Evolutionary conservation across 2,329 filamentous ascomycete species (phyloP).

Genomic region (Monosporascus sp.): DNA sequence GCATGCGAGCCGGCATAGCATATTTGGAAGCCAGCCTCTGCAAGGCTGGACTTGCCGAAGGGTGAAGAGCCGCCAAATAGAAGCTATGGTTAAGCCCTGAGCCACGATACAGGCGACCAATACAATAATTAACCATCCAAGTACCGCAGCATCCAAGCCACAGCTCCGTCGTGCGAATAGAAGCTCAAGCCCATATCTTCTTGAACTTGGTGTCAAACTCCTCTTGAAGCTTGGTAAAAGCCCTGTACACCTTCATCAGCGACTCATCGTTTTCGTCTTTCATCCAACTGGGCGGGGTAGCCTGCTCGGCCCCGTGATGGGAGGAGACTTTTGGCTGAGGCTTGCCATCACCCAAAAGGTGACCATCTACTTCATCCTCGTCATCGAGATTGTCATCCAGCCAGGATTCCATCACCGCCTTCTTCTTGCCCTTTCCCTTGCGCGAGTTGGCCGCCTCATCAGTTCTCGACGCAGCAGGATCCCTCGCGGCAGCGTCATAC

Average conservation of each 20-base stretch:
- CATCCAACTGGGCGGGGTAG: conserved; percentile 4
- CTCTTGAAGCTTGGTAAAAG: conserved; percentile 51
- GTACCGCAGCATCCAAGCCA: too few relatives aligned
- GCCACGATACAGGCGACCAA: too few relatives aligned
- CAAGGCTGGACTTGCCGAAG: too few relatives aligned
- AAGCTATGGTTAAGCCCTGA: too few relatives aligned
- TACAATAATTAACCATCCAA: too few relatives aligned
- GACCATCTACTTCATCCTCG: conserved; percentile 16
- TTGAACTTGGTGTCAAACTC: conserved; percentile 62
- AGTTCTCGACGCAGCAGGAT: conserved; percentile 19
- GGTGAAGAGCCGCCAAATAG: too few relatives aligned
- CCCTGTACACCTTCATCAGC: conserved; percentile 51
- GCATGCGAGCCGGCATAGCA: too few relatives aligned
- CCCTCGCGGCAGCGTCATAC: conserved; percentile 26
- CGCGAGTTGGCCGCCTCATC: not conserved
- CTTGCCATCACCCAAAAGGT: not conserved
- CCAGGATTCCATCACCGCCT: conserved; percentile 45
- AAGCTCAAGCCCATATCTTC: conserved; percentile 50
- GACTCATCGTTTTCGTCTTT: conserved; percentile 35
- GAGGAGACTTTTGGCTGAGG: not conserved
- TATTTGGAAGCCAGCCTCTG: too few relatives aligned
- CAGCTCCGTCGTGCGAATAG: not conserved
- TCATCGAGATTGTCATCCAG: conserved; percentile 34
- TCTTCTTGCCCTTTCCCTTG: conserved; percentile 34
- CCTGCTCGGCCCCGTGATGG: not conserved